Evolutionary conservation across 176 grass and related monocot genomes (phyloP).

Genomic region (Cenchrus fungigraminus): DNA sequence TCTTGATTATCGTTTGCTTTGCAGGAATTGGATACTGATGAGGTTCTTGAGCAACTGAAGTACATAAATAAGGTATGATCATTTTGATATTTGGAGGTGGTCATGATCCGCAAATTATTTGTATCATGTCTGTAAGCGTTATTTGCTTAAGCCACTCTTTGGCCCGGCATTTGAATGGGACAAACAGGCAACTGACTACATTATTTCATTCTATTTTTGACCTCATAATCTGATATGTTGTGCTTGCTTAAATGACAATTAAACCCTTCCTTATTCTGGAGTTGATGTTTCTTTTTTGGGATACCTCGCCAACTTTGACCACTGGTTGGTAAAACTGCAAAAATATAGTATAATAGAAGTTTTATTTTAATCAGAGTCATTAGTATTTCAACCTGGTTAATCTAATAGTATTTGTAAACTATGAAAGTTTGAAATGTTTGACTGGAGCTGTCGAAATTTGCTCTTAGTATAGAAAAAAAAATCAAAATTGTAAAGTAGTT

Average conservation of each 20-base stretch:
- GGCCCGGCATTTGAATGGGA: slow-evolving; percentile 2
- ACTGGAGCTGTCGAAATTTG: neutral
- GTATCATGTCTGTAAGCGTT: neutral
- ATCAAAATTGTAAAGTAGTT: neutral
- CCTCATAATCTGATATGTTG: neutral
- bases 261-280: neutral
- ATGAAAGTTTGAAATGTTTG: neutral
- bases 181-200: slow-evolving; percentile 3
- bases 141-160: neutral
- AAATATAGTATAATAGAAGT: neutral
- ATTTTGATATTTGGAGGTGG: slow-evolving; percentile 28
- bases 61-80: slow-evolving; percentile 58
- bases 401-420: neutral
- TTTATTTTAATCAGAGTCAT: neutral
- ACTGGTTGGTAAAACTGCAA: neutral
- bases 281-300: neutral
- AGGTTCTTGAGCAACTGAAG: slow-evolving; percentile 67
- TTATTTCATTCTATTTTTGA: slow-evolving; percentile 14
- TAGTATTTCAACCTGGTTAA: neutral
- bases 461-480: neutral
- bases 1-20: slow-evolving; percentile 23
- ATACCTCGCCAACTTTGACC: neutral
- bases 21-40: slow-evolving; percentile 69
- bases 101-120: slow-evolving; percentile 25
- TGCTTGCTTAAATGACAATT: neutral